Evolutionary conservation across 78 protist species (phyloP).

Genomic region (Guillardia theta): DNA sequence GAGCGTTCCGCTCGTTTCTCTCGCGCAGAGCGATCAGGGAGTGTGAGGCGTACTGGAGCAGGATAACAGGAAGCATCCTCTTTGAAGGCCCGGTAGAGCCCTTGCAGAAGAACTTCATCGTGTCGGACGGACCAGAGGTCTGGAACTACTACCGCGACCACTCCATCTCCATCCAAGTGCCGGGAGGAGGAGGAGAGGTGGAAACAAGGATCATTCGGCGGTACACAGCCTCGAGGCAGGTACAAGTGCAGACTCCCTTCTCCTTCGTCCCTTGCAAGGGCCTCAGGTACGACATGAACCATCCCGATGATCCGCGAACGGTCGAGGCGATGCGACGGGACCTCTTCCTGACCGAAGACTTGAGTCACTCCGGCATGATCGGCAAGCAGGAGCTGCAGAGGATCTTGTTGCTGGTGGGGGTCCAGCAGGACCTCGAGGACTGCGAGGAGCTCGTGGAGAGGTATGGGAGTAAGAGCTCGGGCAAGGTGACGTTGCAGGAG

Average conservation of each 20-base stretch:
- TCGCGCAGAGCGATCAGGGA: no score
- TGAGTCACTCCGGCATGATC: neutral
- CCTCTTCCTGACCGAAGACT: neutral
- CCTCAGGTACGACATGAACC: neutral
- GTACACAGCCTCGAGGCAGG: neutral
- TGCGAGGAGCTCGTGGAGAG: neutral
- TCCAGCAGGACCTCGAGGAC: neutral
- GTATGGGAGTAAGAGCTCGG: neutral
- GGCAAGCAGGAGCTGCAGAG: neutral
- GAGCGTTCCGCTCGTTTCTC: no score
- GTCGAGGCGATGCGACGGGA: neutral
- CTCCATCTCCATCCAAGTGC: neutral
- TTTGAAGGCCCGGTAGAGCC: neutral
- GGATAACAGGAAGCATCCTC: neutral
- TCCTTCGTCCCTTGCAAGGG: neutral
- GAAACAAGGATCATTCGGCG: neutral
- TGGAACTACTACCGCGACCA: neutral
- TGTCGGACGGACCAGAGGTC: neutral
- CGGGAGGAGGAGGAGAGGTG: neutral
- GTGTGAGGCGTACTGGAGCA: no score
- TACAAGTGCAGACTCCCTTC: neutral
- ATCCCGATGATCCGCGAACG: neutral
- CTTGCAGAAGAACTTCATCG: neutral
- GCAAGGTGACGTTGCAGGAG: neutral
- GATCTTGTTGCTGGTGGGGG: neutral